A percentile compares a stretch with the other conserved stretches of the same genome.
Evolutionary conservation across 176 grass and related monocot species (phyloP).

Genomic region (Oropetium thomaeum): DNA sequence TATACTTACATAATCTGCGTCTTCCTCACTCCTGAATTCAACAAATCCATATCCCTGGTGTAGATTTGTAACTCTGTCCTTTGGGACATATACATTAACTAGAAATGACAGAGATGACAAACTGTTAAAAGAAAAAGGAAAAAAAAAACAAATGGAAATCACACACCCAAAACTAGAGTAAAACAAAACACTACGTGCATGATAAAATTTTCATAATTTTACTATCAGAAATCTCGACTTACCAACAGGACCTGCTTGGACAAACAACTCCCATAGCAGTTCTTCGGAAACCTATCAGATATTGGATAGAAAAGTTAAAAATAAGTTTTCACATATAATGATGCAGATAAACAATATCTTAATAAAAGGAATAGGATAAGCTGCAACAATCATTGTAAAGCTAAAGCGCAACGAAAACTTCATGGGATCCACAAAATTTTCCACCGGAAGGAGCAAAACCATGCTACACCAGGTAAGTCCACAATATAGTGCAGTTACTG

Average conservation of each 20-base stretch:
- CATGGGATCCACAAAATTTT: not conserved
- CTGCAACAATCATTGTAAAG: not conserved
- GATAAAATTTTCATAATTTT: not conserved
- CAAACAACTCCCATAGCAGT: conserved; percentile 94
- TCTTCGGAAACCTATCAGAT: conserved; percentile 65
- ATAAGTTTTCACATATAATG: not conserved
- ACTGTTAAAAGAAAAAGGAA: too few species aligned
- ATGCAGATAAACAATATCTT: not conserved
- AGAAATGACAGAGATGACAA: conserved; percentile 22
- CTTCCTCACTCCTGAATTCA: conserved; percentile 96
- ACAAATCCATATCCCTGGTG: conserved; percentile 99
- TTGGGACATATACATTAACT: conserved; percentile 99
- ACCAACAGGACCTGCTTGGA: conserved; percentile 97
- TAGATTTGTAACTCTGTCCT: conserved; percentile 99
- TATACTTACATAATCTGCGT: conserved; percentile 89
- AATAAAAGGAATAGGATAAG: conserved; percentile 1
- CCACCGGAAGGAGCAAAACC: not conserved
- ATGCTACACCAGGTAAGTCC: not conserved
- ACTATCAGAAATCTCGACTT: conserved; percentile 30
- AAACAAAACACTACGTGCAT: not conserved
- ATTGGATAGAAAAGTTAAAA: conserved; percentile 5
- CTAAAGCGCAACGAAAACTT: not conserved
- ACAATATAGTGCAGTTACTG: not conserved
- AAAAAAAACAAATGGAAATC: not conserved
- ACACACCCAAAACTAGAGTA: not conserved